These are phyloP conservation scores for Alternaria hordeiaustralica DNA, from an alignment of 2,329 filamentous ascomycete species.

Conservation along the genomic window DNA sequence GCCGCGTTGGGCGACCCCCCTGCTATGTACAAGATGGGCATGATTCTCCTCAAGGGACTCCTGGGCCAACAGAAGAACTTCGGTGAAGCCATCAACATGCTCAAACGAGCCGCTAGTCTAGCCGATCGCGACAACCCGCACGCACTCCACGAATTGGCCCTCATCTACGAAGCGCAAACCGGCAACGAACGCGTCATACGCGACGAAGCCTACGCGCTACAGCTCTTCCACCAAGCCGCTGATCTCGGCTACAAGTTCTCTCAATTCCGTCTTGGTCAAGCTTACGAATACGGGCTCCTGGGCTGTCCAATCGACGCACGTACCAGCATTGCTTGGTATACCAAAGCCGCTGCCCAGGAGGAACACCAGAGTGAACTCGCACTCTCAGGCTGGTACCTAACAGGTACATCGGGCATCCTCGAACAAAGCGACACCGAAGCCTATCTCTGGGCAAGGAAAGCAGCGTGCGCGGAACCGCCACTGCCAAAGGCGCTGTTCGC, in stretches of 20 bases:
- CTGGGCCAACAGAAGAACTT: conserved; percentile 85
- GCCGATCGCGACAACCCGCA: conserved; percentile 92
- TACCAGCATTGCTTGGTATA: conserved; percentile 92
- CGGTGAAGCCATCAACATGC: conserved; percentile 86
- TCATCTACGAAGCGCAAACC: conserved; percentile 69
- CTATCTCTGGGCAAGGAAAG: conserved; percentile 95
- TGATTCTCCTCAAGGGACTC: conserved; percentile 91
- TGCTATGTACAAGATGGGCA: conserved; percentile 98
- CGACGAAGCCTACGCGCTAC: conserved; percentile 82
- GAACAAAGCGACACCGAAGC: conserved; percentile 94
- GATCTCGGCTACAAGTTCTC: conserved; percentile 94
- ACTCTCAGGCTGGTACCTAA: conserved; percentile 78
- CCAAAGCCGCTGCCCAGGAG: conserved; percentile 84
- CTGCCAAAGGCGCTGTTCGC: conserved; percentile 95
- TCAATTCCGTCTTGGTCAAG: conserved; percentile 86
- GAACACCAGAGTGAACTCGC: conserved; percentile 87
- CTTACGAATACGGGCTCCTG: conserved; percentile 87
- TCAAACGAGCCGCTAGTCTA: conserved; percentile 88
- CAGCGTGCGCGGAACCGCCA: conserved; percentile 75
- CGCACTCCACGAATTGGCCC: conserved; percentile 83
- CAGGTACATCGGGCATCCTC: conserved; percentile 84
- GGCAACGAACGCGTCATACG: conserved; percentile 71
- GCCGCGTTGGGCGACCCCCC: conserved; percentile 88
- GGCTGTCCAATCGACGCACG: conserved; percentile 83
- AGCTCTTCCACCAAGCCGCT: conserved; percentile 83